phyloP scores from a whole-genome alignment of 1,139 yeast species.

The Candida sp. region DNA sequence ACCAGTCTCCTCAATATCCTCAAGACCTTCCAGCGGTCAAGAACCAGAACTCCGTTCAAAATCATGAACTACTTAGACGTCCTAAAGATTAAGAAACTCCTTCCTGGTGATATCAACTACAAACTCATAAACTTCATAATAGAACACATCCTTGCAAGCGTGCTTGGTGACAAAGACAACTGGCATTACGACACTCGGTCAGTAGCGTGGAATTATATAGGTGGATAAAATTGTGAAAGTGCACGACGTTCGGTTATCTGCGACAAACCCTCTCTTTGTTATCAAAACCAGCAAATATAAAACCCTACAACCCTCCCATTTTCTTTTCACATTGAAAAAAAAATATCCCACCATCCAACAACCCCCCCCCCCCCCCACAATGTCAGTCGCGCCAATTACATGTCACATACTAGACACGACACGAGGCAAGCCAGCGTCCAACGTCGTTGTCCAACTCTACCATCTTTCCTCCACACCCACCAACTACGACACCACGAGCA shows the following conservation, averaged over 20 bases:
- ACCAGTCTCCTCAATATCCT: background rate
- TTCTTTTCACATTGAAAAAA: background rate
- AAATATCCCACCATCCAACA: background rate
- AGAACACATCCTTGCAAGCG: constrained; percentile 24
- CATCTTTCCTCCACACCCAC: constrained; percentile 31
- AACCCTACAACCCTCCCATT: background rate
- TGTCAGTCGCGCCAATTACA: constrained; percentile 63
- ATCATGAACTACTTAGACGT: constrained; percentile 17
- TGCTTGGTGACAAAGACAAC: constrained; percentile 16
- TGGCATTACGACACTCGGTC: constrained; percentile 29
- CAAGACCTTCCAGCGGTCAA: background rate
- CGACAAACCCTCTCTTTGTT: background rate
- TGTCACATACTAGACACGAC: constrained; percentile 92
- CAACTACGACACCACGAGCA: constrained; percentile 25
- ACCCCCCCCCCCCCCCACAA: too few relatives aligned
- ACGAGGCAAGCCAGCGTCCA: constrained; percentile 78
- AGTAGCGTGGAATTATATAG: constrained; percentile 10
- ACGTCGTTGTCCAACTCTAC: constrained; percentile 64
- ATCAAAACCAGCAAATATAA: background rate
- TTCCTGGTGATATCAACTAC: constrained; percentile 20
- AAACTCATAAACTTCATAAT: constrained; percentile 31
- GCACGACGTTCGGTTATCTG: background rate
- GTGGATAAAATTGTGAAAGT: background rate
- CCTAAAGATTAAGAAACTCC: constrained; percentile 11
- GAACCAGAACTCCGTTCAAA: background rate